Conservation (phyloP, 2,329 filamentous ascomycete genomes). For the Xylariaceae sp. region DNA sequence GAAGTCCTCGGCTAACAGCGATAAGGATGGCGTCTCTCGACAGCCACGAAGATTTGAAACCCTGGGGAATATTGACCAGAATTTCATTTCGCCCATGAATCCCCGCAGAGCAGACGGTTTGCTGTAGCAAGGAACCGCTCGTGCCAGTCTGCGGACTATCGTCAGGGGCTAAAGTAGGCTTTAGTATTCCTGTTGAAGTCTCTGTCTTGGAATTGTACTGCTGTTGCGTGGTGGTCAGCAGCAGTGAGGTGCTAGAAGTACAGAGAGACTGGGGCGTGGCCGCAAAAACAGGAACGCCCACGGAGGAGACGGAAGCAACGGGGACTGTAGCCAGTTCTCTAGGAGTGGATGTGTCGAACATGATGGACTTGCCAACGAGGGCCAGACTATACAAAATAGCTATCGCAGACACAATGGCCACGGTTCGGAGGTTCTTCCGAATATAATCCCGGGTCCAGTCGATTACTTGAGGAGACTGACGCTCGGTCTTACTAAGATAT, state of each 20-base stretch:
- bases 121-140: slow-evolving; percentile 23
- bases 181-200: slow-evolving; percentile 29
- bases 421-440: not conserved
- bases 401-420: slow-evolving; percentile 15
- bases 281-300: slow-evolving; percentile 6
- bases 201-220: slow-evolving; percentile 29
- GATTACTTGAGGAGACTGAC: not conserved
- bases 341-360: slow-evolving; percentile 14
- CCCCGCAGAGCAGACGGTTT: slow-evolving; percentile 41
- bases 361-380: slow-evolving; percentile 14
- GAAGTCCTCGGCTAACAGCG: slow-evolving; percentile 46
- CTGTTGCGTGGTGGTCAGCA: slow-evolving; percentile 24
- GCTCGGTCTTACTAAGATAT: not conserved
- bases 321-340: slow-evolving; percentile 27
- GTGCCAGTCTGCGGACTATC: slow-evolving; percentile 20
- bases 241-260: not conserved
- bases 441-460: not conserved
- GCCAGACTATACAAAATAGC: slow-evolving; percentile 16
- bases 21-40: slow-evolving; percentile 53
- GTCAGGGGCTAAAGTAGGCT: slow-evolving; percentile 21
- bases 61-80: slow-evolving; percentile 48
- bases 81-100: slow-evolving; percentile 45
- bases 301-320: slow-evolving; percentile 25
- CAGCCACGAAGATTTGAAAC: slow-evolving; percentile 50
- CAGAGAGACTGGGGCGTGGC: not conserved